Conservation (phyloP, 2,329 filamentous ascomycete genomes). For the Hirsutella thompsonii region DNA sequence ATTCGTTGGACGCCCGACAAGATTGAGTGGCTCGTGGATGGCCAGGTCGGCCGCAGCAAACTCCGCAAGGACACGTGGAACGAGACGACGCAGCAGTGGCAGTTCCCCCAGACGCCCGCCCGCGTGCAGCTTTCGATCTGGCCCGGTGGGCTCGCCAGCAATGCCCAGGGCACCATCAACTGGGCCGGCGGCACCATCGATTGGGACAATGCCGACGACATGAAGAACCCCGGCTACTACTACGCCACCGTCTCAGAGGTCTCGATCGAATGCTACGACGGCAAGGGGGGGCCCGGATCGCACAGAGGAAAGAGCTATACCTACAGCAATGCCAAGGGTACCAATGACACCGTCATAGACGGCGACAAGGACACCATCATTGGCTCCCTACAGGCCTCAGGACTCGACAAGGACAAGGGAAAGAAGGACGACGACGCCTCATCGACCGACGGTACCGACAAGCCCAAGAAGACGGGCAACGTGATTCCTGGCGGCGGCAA, state of each 20-base stretch:
- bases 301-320: conserved; percentile 62
- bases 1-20: conserved; percentile 83
- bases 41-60: conserved; percentile 59
- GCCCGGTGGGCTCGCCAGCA: conserved; percentile 74
- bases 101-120: conserved; percentile 82
- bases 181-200: conserved; percentile 89
- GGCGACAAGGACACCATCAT: conserved; percentile 64
- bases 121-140: conserved; percentile 91
- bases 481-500: conserved; percentile 17
- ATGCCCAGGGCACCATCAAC: conserved; percentile 70
- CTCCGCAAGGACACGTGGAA: conserved; percentile 79
- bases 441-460: conserved; percentile 7
- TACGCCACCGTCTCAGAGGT: conserved; percentile 70
- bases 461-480: conserved; percentile 11
- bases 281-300: conserved; percentile 45
- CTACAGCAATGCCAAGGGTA: conserved; percentile 51
- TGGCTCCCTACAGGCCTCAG: conserved; percentile 68
- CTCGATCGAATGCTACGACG: conserved; percentile 74
- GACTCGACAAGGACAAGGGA: conserved; percentile 53
- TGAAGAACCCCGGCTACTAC: conserved; percentile 78
- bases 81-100: conserved; percentile 63
- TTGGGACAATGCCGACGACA: conserved; percentile 60
- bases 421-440: conserved; percentile 11
- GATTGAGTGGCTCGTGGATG: conserved; percentile 81
- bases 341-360: conserved; percentile 67